Conservation (phyloP, 805 yeast species). For the Ogataea ramenticola region DNA sequence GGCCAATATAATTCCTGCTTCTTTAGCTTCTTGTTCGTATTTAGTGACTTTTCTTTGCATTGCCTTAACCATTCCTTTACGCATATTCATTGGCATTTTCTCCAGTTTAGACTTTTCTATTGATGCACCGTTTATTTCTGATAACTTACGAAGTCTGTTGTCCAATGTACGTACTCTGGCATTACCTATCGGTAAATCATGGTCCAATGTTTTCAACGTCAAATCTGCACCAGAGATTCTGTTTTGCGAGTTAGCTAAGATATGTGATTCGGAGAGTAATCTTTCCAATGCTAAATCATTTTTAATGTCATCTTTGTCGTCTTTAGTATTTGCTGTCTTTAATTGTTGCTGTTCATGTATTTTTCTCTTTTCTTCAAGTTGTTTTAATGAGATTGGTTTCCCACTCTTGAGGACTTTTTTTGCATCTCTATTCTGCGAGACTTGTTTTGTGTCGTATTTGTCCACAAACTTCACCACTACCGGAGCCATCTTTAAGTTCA, state of each 20-base stretch:
- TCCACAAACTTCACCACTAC: slow-evolving; percentile 41
- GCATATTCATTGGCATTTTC: slow-evolving; percentile 81
- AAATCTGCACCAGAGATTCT: slow-evolving; percentile 58
- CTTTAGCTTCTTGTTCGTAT: slow-evolving; percentile 71
- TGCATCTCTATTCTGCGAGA: slow-evolving; percentile 37
- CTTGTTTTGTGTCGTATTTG: slow-evolving; percentile 19
- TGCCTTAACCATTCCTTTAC: slow-evolving; percentile 73
- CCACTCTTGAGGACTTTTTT: slow-evolving; percentile 51
- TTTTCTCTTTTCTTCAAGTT: slow-evolving; percentile 29
- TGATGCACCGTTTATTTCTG: slow-evolving; percentile 34
- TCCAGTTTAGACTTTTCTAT: slow-evolving; percentile 35
- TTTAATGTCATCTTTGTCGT: slow-evolving; percentile 47
- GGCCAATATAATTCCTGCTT: slow-evolving; percentile 86
- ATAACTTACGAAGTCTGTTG: slow-evolving; percentile 43
- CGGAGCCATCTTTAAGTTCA: slow-evolving; percentile 25
- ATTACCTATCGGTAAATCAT: slow-evolving; percentile 59
- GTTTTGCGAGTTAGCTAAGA: slow-evolving; percentile 35
- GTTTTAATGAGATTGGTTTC: slow-evolving; percentile 44
- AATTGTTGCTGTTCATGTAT: slow-evolving; percentile 23
- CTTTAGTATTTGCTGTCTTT: slow-evolving; percentile 23
- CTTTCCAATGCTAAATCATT: slow-evolving; percentile 71
- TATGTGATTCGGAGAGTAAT: slow-evolving; percentile 64
- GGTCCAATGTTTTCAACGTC: slow-evolving; percentile 54
- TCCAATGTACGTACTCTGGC: slow-evolving; percentile 60
- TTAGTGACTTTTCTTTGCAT: slow-evolving; percentile 44